Evolutionary conservation across 1,139 yeast species (phyloP), one percentile per base, ranked within the genome.

Genomic region (Yamadazyma friedrichii): DNA sequence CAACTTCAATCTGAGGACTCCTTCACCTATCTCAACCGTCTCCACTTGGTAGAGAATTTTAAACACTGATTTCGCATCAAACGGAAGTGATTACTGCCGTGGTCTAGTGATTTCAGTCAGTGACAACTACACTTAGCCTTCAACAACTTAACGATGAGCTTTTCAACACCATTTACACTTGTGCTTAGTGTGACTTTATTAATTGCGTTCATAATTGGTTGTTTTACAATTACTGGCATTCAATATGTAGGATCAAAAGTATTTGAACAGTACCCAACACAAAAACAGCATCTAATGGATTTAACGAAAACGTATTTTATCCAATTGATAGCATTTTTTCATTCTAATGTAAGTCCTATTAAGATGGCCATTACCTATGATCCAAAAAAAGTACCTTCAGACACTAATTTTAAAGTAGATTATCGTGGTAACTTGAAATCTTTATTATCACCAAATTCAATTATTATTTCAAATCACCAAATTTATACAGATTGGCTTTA

Each of bases 401-500:
- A 33, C 15, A 33, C 10, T 52, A 50, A 9, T 53, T 56, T 40
- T 13, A 27, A 30, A 11, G 34, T 29, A 4, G 31, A 34, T 20
- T 37, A 47, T 3, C 47, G 50, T 17, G 68, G 69, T 1, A 48
- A 64, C 17, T 45, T 76, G 13, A 48, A 56, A 15, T 54, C 69
- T 15, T 47, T 50, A 3, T 54, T 81, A 13, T 61, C 68, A 10
- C 73, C 75, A 9, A 72, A 82, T 39, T 78, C 89, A 1, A 75
- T 88, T 3, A 54, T 84, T 40, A 81, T 88, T 31, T 79, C 94
- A 15, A 93, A 93, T 58, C 98, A 93, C 62, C 98, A 91, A 63
- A 83, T 91, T 16, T 91, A 93, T 58, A 82, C 95, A 3, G 99
- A 93, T 61, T 93, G 99, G 99, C 74, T 88, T 15, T 89, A 80